Percentiles rank a stretch among this genome's conserved stretches.
These are phyloP conservation scores for Podaxis sp. DNA, from an alignment of 768 basidiomycete species.

Conservation along the genomic window DNA sequence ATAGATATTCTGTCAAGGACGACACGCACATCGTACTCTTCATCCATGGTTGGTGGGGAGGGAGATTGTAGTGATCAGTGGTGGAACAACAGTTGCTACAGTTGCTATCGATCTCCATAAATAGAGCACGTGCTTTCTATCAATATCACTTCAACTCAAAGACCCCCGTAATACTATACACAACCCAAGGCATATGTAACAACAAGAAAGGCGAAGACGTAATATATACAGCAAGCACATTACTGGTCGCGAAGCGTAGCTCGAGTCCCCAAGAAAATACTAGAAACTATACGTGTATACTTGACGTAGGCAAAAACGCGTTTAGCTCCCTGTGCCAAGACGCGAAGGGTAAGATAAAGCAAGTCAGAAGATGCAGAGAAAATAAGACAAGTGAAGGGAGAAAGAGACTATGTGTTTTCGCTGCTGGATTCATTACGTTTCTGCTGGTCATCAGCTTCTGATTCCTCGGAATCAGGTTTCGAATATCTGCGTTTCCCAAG, in stretches of 20 bases:
- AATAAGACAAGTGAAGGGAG: background rate
- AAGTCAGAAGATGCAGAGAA: background rate
- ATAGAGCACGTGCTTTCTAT: slow-evolving; percentile 15
- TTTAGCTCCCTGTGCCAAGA: background rate
- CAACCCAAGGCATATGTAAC: slow-evolving; percentile 2
- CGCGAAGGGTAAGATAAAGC: background rate
- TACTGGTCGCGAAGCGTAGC: background rate
- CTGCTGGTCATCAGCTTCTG: slow-evolving; percentile 24
- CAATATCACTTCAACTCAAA: background rate
- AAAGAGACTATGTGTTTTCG: slow-evolving; percentile 1
- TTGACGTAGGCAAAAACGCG: slow-evolving; percentile 13
- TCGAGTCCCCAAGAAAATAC: slow-evolving; percentile 15
- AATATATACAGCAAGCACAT: slow-evolving; percentile 8
- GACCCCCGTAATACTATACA: slow-evolving; percentile 2
- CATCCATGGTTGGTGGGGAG: slow-evolving; percentile 73
- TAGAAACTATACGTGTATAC: slow-evolving; percentile 15
- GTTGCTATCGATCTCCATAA: slow-evolving; percentile 17
- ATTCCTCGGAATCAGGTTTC: slow-evolving; percentile 23
- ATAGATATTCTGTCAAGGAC: slow-evolving; percentile 12
- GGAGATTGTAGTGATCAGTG: slow-evolving; percentile 21
- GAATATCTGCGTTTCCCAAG: slow-evolving; percentile 34
- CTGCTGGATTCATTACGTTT: slow-evolving; percentile 25
- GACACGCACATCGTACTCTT: slow-evolving; percentile 87
- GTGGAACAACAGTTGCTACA: slow-evolving; percentile 23
- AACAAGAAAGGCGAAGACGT: slow-evolving; percentile 11